Evolutionary conservation across 2,329 filamentous ascomycete genomes (phyloP).

Genomic region (Verticillium zaregamsianum): DNA sequence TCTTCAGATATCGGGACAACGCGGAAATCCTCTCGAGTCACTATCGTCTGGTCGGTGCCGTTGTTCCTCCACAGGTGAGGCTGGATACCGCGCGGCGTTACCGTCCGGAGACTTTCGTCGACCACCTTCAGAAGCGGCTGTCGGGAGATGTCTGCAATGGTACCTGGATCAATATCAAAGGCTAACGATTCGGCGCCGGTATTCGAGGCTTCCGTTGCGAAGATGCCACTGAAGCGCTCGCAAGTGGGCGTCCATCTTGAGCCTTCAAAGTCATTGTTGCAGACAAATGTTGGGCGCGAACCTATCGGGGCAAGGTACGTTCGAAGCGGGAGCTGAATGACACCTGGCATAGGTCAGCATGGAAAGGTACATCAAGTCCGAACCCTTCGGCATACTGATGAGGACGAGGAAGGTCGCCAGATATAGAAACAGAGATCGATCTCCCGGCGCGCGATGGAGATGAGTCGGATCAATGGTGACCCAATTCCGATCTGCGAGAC

Average conservation of each 20-base stretch:
- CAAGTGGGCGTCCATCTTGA: neutral
- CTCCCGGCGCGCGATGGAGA: neutral
- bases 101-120: neutral
- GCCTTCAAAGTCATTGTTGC: neutral
- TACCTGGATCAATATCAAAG: neutral
- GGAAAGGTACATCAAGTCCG: neutral
- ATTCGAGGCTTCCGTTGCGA: neutral
- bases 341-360: neutral
- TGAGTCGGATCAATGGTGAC: constrained; percentile 2
- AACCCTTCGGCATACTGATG: neutral
- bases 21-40: neutral
- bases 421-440: neutral
- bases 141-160: neutral
- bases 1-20: constrained; percentile 4
- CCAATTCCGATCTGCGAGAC: constrained; percentile 10
- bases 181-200: neutral
- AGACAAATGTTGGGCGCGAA: neutral
- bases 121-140: neutral
- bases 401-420: neutral
- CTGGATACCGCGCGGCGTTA: constrained; percentile 9
- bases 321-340: constrained; percentile 8
- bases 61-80: constrained; percentile 8
- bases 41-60: constrained; percentile 4
- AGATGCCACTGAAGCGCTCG: neutral
- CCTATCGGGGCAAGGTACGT: neutral